Conservation (phyloP, 345 rosid species). For the Hibiscus tridactylites region DNA sequence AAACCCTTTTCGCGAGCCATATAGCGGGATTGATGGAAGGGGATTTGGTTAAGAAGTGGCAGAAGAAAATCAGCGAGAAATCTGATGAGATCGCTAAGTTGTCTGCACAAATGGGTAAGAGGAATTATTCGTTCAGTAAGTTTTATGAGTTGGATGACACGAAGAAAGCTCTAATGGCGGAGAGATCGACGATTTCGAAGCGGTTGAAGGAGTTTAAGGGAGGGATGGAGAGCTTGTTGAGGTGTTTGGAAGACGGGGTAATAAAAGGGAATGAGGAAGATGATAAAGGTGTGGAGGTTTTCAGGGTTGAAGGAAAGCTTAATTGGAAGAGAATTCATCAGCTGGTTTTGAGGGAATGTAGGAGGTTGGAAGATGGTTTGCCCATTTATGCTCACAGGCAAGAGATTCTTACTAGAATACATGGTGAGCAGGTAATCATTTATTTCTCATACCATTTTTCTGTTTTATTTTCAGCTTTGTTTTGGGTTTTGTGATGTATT, state of each 20-base stretch:
- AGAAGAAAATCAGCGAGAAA: conserved; percentile 18
- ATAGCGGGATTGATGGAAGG: conserved; percentile 34
- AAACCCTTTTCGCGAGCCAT: conserved; percentile 20
- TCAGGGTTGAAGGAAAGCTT: conserved; percentile 23
- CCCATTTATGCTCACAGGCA: conserved; percentile 58
- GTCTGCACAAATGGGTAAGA: conserved; percentile 1
- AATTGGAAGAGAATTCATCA: conserved; percentile 50
- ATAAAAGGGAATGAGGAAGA: conserved; percentile 3
- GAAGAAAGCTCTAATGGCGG: conserved; percentile 27
- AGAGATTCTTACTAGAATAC: conserved; percentile 40
- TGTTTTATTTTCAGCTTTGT: background rate
- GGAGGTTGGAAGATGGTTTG: conserved; percentile 62
- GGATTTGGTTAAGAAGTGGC: conserved; percentile 32
- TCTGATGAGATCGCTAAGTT: conserved; percentile 19
- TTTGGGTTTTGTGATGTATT: conserved; percentile 5
- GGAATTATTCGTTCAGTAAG: background rate
- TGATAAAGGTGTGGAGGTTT: conserved; percentile 21
- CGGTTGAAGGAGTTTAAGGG: conserved; percentile 46
- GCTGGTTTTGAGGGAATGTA: conserved; percentile 57
- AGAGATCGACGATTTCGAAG: conserved; percentile 28
- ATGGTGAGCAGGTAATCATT: conserved; percentile 40
- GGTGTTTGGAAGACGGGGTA: conserved; percentile 27
- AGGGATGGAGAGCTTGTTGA: conserved; percentile 44
- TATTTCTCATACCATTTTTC: background rate
- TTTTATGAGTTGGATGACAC: conserved; percentile 13